Evolutionary conservation across 169 alveolate species (phyloP).

Genomic region (Cryptosporidium baileyi): DNA sequence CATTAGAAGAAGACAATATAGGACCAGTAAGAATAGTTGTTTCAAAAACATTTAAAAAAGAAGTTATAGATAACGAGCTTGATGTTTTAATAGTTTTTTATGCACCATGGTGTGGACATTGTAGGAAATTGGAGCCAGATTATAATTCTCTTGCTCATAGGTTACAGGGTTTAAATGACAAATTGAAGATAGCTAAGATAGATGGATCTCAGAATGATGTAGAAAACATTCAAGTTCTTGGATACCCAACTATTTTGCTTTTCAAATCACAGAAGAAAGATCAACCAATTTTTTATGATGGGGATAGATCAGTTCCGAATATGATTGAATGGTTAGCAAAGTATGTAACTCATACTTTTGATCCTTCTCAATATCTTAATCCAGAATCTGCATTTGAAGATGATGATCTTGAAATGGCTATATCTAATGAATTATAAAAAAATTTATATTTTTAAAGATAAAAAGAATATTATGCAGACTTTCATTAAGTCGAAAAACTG

Average conservation of each 20-base stretch:
- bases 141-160: slow-evolving; percentile 72
- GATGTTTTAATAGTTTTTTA: slow-evolving; percentile 82
- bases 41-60: slow-evolving; percentile 60
- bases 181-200: slow-evolving; percentile 64
- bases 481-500: no score
- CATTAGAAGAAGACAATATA: slow-evolving; percentile 43
- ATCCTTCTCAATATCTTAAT: slow-evolving; percentile 23
- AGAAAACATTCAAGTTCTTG: slow-evolving; percentile 67
- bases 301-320: slow-evolving; percentile 37
- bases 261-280: slow-evolving; percentile 43
- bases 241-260: slow-evolving; percentile 74
- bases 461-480: no score
- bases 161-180: slow-evolving; percentile 36
- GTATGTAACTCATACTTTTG: slow-evolving; percentile 8
- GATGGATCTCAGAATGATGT: slow-evolving; percentile 72
- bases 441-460: neutral
- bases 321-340: slow-evolving; percentile 49
- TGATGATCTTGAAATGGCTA: slow-evolving; percentile 68
- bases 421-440: slow-evolving; percentile 48
- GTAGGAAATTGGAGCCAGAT: slow-evolving; percentile 85
- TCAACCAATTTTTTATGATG: slow-evolving; percentile 46
- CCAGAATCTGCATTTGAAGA: slow-evolving; percentile 68
- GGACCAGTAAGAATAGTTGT: slow-evolving; percentile 65
- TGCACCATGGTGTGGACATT: slow-evolving; percentile 91
- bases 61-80: slow-evolving; percentile 30